phyloP scores from a whole-genome alignment of 2,329 filamentous ascomycete species.

The Cladophialophora bantiana region DNA sequence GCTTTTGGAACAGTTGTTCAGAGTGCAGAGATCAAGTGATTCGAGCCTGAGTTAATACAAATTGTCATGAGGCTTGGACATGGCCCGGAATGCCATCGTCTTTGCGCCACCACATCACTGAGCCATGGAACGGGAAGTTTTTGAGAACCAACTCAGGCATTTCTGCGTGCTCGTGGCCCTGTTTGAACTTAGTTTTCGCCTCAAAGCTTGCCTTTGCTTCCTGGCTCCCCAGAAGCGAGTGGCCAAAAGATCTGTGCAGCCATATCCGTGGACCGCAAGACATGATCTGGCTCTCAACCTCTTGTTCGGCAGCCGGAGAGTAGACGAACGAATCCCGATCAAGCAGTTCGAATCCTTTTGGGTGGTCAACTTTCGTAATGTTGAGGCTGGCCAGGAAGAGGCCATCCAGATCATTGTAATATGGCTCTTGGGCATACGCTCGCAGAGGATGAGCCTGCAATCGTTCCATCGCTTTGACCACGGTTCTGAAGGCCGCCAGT shows the following conservation, averaged over 20 bases:
- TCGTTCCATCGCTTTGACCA: slow-evolving; percentile 20
- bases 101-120: slow-evolving; percentile 29
- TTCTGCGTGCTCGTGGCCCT: slow-evolving; percentile 2
- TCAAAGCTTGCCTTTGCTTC: not conserved
- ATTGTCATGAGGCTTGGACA: not conserved
- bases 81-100: not conserved
- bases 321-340: slow-evolving; percentile 62
- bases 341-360: slow-evolving; percentile 61
- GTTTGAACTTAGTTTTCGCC: slow-evolving; percentile 9
- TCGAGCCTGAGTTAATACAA: not conserved
- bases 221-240: not conserved
- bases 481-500: slow-evolving; percentile 32
- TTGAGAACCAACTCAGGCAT: slow-evolving; percentile 27
- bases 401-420: slow-evolving; percentile 56
- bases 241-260: slow-evolving; percentile 27
- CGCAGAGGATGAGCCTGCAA: slow-evolving; percentile 12
- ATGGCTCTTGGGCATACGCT: slow-evolving; percentile 62
- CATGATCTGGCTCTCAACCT: slow-evolving; percentile 31
- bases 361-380: slow-evolving; percentile 54
- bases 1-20: slow-evolving; percentile 67
- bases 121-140: slow-evolving; percentile 31
- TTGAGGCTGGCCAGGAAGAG: slow-evolving; percentile 47
- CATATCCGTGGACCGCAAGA: slow-evolving; percentile 25
- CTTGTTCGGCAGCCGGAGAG: slow-evolving; percentile 62
- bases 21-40: slow-evolving; percentile 53